Evolutionary conservation across 192 early-diverging fungal genomes (phyloP), one percentile per base, ranked within the genome.

Genomic region (Diversispora epigaea): DNA sequence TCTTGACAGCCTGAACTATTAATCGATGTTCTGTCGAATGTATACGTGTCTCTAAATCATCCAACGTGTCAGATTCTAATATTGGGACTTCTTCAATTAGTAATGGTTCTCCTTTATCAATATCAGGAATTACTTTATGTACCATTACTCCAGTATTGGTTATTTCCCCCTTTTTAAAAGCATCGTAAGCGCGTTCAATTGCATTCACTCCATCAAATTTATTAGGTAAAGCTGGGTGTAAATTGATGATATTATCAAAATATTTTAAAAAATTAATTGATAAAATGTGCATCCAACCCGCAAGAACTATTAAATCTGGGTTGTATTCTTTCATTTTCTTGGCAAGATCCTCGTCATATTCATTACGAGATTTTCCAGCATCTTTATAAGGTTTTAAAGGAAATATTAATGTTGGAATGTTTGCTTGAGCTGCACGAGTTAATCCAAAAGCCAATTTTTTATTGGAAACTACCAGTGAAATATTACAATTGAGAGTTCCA

Each of bases 251-350:
- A 54, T 85, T 86, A 19, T 84, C 76, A 77, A 98, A 95, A 71
- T 80, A 58, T 44, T 88, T 80, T 60, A 99, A 77, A 75, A 98
- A 99, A 32, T 86, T 84, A 6, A 93, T 84, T 12, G 93, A 94
- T 44, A 99, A 86, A 74, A 99, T 99, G 80, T 97, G 98, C 98
- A 99, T 99, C 86, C 90, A 99, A 46, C 98, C 98, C 7, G 96
- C 98, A 39, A 99, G 87, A 14, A 99, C 91, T 6, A 98, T 82
- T 49, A 97, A 84, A 76, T 96, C 94, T 3, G 94, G 94, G 32
- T 79, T 76, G 55, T 85, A 83, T 22, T 79, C 82, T 15, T 84
- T 65, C 68, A 95, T 90, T 66, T 84, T 76, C 45, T 86, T 80
- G 43, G 94, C 96, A 50, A 98, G 86, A 15, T 94, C 92, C 25